These are phyloP conservation scores for Exophiala alcalophila DNA, from an alignment of 2,329 filamentous ascomycete genomes.

Conservation along the genomic window DNA sequence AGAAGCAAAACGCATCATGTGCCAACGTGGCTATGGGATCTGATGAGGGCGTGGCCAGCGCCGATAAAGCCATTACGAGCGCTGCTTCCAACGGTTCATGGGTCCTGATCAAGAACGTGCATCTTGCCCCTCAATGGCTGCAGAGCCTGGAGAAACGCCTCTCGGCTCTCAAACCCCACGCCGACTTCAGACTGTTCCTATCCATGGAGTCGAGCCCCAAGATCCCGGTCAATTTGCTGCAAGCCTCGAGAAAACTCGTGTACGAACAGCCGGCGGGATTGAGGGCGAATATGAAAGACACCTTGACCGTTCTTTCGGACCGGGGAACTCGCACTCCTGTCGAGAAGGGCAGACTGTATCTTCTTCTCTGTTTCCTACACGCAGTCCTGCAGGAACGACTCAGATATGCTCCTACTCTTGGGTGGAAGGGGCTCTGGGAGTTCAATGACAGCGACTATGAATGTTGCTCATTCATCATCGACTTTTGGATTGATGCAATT, in stretches of 20 bases:
- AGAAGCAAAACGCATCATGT: conserved; percentile 75
- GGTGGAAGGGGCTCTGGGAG: conserved; percentile 99
- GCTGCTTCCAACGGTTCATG: conserved; percentile 89
- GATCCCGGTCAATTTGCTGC: conserved; percentile 92
- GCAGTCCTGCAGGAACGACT: conserved; percentile 93
- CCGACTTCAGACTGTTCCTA: conserved; percentile 89
- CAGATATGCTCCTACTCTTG: conserved; percentile 86
- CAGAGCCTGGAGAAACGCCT: conserved; percentile 97
- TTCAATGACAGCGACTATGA: conserved; percentile 99
- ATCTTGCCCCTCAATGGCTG: conserved; percentile 91
- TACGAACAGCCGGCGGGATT: conserved; percentile 98
- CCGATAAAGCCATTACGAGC: conserved; percentile 91
- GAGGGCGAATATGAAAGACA: conserved; percentile 97
- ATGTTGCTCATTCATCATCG: conserved; percentile 93
- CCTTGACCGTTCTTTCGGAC: conserved; percentile 75
- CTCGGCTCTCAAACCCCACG: conserved; percentile 89
- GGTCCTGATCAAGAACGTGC: conserved; percentile 99
- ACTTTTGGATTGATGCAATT: conserved; percentile 84
- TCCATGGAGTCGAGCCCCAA: conserved; percentile 97
- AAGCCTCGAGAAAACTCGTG: conserved; percentile 90
- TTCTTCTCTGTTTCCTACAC: conserved; percentile 89
- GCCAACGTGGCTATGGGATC: conserved; percentile 99
- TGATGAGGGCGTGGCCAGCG: conserved; percentile 85
- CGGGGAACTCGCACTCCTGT: conserved; percentile 78
- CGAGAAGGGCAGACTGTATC: conserved; percentile 83